phyloP scores from a whole-genome alignment of 1,284 basidiomycete genomes.

The Austroboletus niveus region DNA sequence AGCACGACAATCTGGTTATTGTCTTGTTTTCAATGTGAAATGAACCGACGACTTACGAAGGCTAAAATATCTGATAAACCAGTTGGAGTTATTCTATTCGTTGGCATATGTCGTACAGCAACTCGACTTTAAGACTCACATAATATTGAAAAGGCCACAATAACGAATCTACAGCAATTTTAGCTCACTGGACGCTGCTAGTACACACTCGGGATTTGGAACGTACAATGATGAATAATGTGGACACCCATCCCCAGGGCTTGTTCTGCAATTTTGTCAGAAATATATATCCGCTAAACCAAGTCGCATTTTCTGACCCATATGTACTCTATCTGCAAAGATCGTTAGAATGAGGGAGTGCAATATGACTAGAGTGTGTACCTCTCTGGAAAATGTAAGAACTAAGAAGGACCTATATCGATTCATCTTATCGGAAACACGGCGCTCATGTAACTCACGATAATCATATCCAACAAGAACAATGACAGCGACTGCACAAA shows the following conservation, averaged over 20 bases:
- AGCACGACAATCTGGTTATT: not conserved
- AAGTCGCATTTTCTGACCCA: not conserved
- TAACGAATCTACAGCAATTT: not conserved
- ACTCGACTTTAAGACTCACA: not conserved
- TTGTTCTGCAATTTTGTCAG: not conserved
- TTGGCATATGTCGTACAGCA: too few species aligned
- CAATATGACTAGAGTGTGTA: not conserved
- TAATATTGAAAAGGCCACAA: not conserved
- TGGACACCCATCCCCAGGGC: slow-evolving; percentile 4
- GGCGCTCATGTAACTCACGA: not conserved
- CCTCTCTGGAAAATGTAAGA: not conserved
- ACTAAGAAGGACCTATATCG: not conserved
- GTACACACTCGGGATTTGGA: too few species aligned
- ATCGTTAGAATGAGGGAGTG: too few species aligned
- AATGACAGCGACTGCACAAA: not conserved
- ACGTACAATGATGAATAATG: slow-evolving; percentile 4
- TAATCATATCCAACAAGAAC: not conserved
- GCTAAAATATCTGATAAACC: not conserved
- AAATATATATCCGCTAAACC: not conserved
- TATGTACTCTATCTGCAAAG: not conserved
- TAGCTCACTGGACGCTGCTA: too few species aligned
- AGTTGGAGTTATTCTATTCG: not conserved
- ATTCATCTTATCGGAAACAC: not conserved
- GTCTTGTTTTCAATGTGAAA: too few species aligned
- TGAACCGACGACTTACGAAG: not conserved